Conservation (phyloP, 1,284 basidiomycete genomes). For the Hortiboletus rubellus region DNA sequence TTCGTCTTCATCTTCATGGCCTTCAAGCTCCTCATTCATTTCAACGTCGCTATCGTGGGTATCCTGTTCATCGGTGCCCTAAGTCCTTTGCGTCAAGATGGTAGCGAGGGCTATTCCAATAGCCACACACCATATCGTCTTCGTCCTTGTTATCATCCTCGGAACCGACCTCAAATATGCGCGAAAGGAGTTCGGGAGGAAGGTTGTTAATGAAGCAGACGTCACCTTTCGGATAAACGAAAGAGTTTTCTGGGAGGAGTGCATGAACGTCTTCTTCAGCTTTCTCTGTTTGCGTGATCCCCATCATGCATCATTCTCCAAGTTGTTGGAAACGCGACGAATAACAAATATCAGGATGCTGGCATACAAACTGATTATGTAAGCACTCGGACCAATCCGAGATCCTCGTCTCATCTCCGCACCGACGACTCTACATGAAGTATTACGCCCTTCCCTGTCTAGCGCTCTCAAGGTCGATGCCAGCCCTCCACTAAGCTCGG, state of each 20-base stretch:
- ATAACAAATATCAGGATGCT: too few species aligned
- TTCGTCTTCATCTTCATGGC: background rate
- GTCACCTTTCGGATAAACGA: constrained; percentile 20
- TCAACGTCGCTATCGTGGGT: background rate
- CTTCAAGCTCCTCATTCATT: background rate
- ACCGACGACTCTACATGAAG: too few species aligned
- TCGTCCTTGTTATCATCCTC: constrained; percentile 12
- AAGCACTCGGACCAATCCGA: too few species aligned
- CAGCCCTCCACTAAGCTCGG: too few species aligned
- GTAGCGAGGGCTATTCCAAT: background rate
- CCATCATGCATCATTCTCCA: background rate
- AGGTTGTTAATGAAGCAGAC: constrained; percentile 26
- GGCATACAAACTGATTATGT: too few species aligned
- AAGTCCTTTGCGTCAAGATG: background rate
- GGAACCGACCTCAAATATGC: constrained; percentile 28
- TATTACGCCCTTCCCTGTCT: too few species aligned
- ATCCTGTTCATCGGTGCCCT: background rate
- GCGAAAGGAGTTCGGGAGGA: constrained; percentile 31
- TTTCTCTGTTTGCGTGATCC: background rate
- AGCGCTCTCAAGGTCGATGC: too few species aligned
- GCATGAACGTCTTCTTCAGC: background rate
- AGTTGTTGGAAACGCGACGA: too few species aligned
- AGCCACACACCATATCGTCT: constrained; percentile 6
- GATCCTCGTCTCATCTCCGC: too few species aligned
- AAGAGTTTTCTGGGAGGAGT: constrained; percentile 18